Evolutionary conservation across 2,329 filamentous ascomycete species (phyloP).

Genomic region (Aulographum hederae): DNA sequence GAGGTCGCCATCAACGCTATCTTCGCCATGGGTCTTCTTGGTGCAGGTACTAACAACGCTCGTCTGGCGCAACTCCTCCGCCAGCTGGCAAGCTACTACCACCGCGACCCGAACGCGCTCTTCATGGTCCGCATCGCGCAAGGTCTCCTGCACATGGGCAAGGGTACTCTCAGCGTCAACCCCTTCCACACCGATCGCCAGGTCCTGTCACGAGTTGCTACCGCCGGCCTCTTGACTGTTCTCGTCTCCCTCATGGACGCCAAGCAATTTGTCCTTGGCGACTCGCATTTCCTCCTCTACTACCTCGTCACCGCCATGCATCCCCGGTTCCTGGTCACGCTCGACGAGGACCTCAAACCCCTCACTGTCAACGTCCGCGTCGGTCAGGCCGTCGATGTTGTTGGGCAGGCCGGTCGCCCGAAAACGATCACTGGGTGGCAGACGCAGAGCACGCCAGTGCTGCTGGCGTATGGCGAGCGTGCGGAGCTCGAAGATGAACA

Average conservation of each 20-base stretch:
- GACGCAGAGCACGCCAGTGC: conserved; percentile 95
- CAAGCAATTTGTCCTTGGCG: conserved; percentile 60
- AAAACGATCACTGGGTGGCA: conserved; percentile 99
- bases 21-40: conserved; percentile 94
- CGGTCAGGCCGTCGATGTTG: conserved; percentile 93
- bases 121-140: conserved; percentile 99
- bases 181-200: conserved; percentile 99
- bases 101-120: conserved; percentile 83
- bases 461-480: conserved; percentile 85
- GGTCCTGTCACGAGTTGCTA: conserved; percentile 78
- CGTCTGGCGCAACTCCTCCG: conserved; percentile 84
- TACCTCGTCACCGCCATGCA: conserved; percentile 95
- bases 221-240: conserved; percentile 76
- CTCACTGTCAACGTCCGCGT: conserved; percentile 92
- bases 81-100: conserved; percentile 95
- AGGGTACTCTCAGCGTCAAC: conserved; percentile 86
- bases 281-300: conserved; percentile 87
- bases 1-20: conserved; percentile 98
- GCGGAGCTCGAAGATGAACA: conserved; percentile 96
- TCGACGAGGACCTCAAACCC: conserved; percentile 87
- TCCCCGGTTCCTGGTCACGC: conserved; percentile 85
- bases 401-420: conserved; percentile 87
- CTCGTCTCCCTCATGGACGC: conserved; percentile 89
- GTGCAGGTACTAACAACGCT: conserved; percentile 95
- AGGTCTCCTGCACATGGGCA: conserved; percentile 96